These are phyloP conservation scores for Pseudoturritis turrita DNA, from an alignment of 345 rosid species.

Conservation along the genomic window DNA sequence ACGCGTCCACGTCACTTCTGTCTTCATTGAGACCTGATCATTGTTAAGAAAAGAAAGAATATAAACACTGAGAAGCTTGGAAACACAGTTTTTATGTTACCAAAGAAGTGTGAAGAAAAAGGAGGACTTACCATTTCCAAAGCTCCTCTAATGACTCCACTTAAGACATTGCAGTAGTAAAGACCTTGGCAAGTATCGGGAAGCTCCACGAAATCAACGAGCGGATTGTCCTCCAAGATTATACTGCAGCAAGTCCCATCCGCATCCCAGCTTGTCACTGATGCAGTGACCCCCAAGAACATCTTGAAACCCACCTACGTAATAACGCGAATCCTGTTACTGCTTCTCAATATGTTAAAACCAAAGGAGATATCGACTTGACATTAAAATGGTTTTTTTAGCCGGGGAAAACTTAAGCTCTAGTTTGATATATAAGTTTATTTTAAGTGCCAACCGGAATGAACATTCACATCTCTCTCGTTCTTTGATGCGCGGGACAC, in stretches of 20 bases:
- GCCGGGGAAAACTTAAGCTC: no score
- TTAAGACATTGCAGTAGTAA: constrained; percentile 78
- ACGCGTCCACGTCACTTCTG: constrained; percentile 80
- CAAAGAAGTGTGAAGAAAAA: background rate
- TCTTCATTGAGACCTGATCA: constrained; percentile 91
- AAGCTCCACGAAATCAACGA: constrained; percentile 91
- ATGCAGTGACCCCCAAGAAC: constrained; percentile 87
- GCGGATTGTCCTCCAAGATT: constrained; percentile 84
- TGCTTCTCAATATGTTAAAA: background rate
- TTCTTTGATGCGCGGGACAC: background rate
- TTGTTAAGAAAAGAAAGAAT: background rate
- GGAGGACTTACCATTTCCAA: constrained; percentile 69
- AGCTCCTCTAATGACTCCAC: constrained; percentile 91
- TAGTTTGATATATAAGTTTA: background rate
- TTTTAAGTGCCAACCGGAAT: background rate
- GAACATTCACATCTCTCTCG: background rate
- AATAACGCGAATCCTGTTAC: background rate
- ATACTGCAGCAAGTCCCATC: constrained; percentile 86
- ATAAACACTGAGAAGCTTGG: background rate
- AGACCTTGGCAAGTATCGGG: constrained; percentile 96
- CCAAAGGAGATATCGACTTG: background rate
- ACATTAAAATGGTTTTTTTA: background rate
- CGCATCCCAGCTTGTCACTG: constrained; percentile 77
- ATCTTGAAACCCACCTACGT: constrained; percentile 88
- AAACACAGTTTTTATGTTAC: background rate